Percentiles rank a stretch among this genome's conserved stretches.
Evolutionary conservation across 1,284 basidiomycete species (phyloP).

Genomic region (Meira nashicola): DNA sequence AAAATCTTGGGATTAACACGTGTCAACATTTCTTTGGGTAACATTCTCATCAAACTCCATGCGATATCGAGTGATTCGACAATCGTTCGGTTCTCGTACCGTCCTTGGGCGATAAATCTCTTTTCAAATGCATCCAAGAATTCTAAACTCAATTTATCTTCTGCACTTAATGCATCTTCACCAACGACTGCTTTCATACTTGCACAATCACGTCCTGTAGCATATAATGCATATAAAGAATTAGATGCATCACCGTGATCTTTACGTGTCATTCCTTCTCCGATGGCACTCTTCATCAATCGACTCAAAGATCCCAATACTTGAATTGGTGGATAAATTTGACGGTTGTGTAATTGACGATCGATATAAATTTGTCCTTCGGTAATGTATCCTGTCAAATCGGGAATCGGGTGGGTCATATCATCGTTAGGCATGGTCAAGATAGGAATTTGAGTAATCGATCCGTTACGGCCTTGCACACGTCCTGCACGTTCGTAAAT

Average conservation of each 20-base stretch:
- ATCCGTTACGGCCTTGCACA: conserved; percentile 94
- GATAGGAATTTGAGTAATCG: conserved; percentile 99
- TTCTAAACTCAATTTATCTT: conserved; percentile 61
- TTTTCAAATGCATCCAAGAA: conserved; percentile 51
- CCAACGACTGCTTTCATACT: conserved; percentile 99
- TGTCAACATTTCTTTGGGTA: conserved; percentile 98
- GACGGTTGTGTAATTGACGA: conserved; percentile 78
- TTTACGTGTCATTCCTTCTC: conserved; percentile 91
- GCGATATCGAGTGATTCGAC: conserved; percentile 93
- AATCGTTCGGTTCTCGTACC: conserved; percentile 92
- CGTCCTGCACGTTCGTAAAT: conserved; percentile 99
- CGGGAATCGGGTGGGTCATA: conserved; percentile 99
- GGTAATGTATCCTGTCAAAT: conserved; percentile 96
- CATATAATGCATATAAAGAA: conserved; percentile 51
- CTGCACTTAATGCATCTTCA: conserved; percentile 87
- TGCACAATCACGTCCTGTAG: conserved; percentile 81
- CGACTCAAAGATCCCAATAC: conserved; percentile 96
- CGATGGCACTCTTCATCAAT: conserved; percentile 98
- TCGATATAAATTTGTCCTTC: conserved; percentile 99
- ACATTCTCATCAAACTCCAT: conserved; percentile 93
- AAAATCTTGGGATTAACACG: conserved; percentile 57
- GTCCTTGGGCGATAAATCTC: conserved; percentile 60
- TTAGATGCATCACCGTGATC: conserved; percentile 95
- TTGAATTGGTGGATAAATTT: conserved; percentile 99
- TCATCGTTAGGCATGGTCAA: conserved; percentile 99